Base-by-base conservation (phyloP, 257 asterid species). In the Solanum sitiens region DNA sequence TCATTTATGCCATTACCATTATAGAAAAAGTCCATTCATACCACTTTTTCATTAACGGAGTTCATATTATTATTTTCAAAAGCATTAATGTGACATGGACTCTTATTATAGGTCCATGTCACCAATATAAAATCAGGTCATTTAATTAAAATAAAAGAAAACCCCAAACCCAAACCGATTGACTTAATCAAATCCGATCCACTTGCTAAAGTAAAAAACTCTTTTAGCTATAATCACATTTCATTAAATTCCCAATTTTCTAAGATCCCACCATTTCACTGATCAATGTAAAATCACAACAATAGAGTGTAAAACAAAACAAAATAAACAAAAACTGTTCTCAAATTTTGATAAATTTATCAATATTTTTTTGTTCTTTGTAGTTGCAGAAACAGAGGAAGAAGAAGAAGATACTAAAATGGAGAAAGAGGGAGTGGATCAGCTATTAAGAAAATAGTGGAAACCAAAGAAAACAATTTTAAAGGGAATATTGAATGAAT, bases 391-490 rank as follows among this genome's bases (percentile, higher is more conserved):
- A 47, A 47, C 56, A 47, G 7, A 47, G 56, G 56, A 47, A 47
- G 56, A 47, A 13, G 18, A 45, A 45, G 53, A 45, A 45, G 53
- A 13, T 47, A 47, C 23, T 21, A 75, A 73, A 77, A 39, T n/a
- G 21, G 33, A 65, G 72, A 65, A 39, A 68, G 39, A 59, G 35
- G 86, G 59, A 44, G 87, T n/a, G 65, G 80, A 74, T 7, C 56
- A 75, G 21, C 20, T 39, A 40, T 35, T 37, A 86, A 88, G 56
- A 68, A 71, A 53, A 53, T 45, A 86, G 94, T 92, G 83, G 94
- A 91, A 45, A 95, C 95, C 94, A 96, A 93, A 89, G 95, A 94
- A 90, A 86, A 94, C 9, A 91, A 93, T 89, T 94, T 95, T 86
- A 94, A 90, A 89, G 95, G 93, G 4, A 94, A 94, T 92, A 93